Evolutionary conservation across 148 eudicot species (phyloP).

Genomic region (Chenopodium formosanum): DNA sequence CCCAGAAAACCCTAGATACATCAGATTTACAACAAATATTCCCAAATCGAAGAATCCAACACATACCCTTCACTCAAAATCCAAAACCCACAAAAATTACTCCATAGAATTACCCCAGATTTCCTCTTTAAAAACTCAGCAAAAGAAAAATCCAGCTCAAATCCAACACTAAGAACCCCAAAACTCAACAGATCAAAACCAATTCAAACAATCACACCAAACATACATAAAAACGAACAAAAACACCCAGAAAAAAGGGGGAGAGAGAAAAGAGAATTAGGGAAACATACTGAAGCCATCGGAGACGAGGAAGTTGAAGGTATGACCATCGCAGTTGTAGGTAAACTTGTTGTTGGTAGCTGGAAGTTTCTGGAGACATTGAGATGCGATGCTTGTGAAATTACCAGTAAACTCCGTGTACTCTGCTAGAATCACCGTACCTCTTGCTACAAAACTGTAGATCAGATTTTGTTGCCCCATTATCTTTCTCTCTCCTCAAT

Average conservation of each 20-base stretch:
- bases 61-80: not conserved
- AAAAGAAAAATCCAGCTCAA: not conserved
- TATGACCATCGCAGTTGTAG: constrained; percentile 53
- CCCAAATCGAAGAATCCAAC: constrained; percentile 5
- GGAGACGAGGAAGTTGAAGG: constrained; percentile 51
- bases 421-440: constrained; percentile 44
- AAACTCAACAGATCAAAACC: constrained; percentile 1
- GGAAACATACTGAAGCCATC: constrained; percentile 46
- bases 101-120: not conserved
- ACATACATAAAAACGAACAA: not conserved
- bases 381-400: constrained; percentile 47
- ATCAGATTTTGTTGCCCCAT: constrained; percentile 52
- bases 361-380: constrained; percentile 51
- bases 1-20: not conserved
- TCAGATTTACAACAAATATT: not conserved
- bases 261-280: not conserved
- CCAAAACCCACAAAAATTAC: not conserved
- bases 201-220: not conserved
- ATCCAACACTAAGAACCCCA: not conserved
- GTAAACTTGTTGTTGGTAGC: constrained; percentile 54
- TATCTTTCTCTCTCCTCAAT: not conserved
- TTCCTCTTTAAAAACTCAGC: not conserved
- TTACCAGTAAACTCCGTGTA: constrained; percentile 51
- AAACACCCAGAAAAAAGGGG: not conserved
- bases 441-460: constrained; percentile 50